A percentile compares a stretch with the other conserved stretches of the same genome.
Evolutionary conservation across 208 protist species (phyloP).

Genomic region (Leishmania aethiopica): DNA sequence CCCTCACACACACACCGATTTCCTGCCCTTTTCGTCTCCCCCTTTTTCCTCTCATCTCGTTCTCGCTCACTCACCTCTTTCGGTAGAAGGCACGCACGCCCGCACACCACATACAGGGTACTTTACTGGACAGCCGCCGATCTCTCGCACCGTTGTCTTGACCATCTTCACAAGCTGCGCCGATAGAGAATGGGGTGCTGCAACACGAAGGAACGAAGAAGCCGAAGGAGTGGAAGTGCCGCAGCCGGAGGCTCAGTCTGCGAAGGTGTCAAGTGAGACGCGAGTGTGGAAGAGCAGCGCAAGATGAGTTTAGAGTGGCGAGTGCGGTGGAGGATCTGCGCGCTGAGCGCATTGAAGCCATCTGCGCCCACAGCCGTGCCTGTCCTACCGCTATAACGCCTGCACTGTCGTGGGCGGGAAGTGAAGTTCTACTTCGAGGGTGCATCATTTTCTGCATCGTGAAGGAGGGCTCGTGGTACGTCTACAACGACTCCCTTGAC

Average conservation of each 20-base stretch:
- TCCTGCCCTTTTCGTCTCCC: neutral
- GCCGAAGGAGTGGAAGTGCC: slow-evolving; percentile 10
- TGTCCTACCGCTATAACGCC: slow-evolving; percentile 20
- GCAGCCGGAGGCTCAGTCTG: neutral
- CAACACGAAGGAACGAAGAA: slow-evolving; percentile 46
- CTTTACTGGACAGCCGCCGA: neutral
- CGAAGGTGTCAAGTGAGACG: neutral
- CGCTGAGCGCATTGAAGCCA: slow-evolving; percentile 6
- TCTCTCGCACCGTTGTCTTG: neutral
- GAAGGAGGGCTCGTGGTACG: slow-evolving; percentile 50
- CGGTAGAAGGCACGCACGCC: too few species aligned
- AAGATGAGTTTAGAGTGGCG: neutral
- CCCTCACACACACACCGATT: neutral
- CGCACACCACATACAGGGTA: neutral
- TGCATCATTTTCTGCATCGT: slow-evolving; percentile 59
- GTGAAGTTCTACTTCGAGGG: slow-evolving; percentile 46
- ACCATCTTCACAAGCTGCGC: neutral
- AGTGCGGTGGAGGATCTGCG: neutral
- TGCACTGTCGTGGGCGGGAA: slow-evolving; percentile 43
- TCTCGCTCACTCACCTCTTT: neutral
- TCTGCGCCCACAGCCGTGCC: slow-evolving; percentile 2
- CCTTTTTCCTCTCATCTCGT: neutral
- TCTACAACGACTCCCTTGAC: slow-evolving; percentile 80
- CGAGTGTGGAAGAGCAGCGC: neutral
- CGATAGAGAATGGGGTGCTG: slow-evolving; percentile 53